Evolutionary conservation across 352 stramenopile genomes (phyloP).

Genomic region (Achlya hypogyna): DNA sequence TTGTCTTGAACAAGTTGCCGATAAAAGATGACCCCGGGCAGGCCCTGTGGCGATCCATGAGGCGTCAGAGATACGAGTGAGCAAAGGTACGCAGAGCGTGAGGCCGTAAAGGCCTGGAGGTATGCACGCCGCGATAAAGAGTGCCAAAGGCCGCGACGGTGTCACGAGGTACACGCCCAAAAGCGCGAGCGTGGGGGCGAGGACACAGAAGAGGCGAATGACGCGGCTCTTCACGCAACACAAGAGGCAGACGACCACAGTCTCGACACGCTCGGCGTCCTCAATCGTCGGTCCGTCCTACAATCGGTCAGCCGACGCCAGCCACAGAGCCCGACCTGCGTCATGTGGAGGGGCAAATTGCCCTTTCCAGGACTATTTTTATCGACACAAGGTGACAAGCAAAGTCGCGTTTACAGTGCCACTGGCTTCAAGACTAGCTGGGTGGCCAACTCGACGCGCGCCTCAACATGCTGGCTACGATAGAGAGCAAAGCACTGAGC

Average conservation of each 20-base stretch:
- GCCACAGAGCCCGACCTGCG: too few relatives aligned
- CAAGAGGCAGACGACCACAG: slow-evolving; percentile 24
- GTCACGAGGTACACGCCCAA: slow-evolving; percentile 39
- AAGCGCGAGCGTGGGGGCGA: slow-evolving; percentile 43
- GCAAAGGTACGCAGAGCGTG: slow-evolving; percentile 28
- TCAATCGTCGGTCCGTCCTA: not conserved
- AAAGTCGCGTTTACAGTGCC: too few relatives aligned
- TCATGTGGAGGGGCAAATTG: too few relatives aligned
- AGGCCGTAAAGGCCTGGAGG: slow-evolving; percentile 34
- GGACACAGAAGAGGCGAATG: slow-evolving; percentile 40
- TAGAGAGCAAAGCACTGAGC: too few relatives aligned
- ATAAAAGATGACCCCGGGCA: slow-evolving; percentile 33
- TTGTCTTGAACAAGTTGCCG: slow-evolving; percentile 41
- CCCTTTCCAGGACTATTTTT: too few relatives aligned
- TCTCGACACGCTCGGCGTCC: slow-evolving; percentile 11
- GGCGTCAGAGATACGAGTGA: not conserved
- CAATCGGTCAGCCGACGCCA: too few relatives aligned
- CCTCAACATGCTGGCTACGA: too few relatives aligned
- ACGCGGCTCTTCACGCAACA: slow-evolving; percentile 62
- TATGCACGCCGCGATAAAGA: slow-evolving; percentile 40
- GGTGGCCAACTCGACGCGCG: too few relatives aligned
- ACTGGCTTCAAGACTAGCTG: too few relatives aligned
- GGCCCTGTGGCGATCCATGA: not conserved
- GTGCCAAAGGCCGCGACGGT: slow-evolving; percentile 26
- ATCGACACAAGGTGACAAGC: too few relatives aligned